These are phyloP conservation scores for Psilocybe subaeruginosa DNA, from an alignment of 768 basidiomycete genomes.

Conservation along the genomic window DNA sequence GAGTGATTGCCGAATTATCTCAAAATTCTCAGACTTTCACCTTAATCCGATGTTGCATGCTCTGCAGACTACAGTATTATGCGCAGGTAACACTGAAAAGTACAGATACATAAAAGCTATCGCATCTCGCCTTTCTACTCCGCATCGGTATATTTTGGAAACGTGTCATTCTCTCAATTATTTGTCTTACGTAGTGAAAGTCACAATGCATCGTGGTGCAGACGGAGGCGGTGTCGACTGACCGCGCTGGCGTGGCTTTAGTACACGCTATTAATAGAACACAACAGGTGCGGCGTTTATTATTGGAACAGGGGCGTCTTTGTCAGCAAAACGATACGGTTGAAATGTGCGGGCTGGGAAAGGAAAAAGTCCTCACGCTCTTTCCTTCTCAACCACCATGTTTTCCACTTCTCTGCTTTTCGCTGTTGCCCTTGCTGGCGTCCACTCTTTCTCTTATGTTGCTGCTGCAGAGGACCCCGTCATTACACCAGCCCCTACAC, in stretches of 20 bases:
- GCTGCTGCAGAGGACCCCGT: slow-evolving; percentile 16
- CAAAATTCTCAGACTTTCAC: too few species aligned
- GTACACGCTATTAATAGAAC: not conserved
- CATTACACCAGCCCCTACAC: slow-evolving; percentile 15
- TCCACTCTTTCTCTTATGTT: slow-evolving; percentile 18
- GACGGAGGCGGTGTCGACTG: not conserved
- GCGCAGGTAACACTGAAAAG: too few species aligned
- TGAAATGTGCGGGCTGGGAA: not conserved
- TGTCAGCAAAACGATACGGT: not conserved
- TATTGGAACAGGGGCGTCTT: not conserved
- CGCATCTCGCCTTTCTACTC: too few species aligned
- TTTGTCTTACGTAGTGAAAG: too few species aligned
- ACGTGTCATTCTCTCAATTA: too few species aligned
- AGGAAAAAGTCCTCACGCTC: not conserved
- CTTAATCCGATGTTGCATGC: too few species aligned
- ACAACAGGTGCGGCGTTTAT: not conserved
- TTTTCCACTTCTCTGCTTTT: slow-evolving; percentile 13
- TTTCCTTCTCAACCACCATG: slow-evolving; percentile 13
- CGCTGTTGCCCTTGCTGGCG: slow-evolving; percentile 14
- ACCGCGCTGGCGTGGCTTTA: not conserved
- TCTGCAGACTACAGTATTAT: too few species aligned
- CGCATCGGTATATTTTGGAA: too few species aligned
- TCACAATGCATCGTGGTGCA: too few species aligned
- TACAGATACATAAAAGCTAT: too few species aligned
- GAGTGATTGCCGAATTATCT: too few species aligned